phyloP scores from a whole-genome alignment of 225 moss, liverwort and hornwort genomes.

The Sphagnum tenellum region DNA sequence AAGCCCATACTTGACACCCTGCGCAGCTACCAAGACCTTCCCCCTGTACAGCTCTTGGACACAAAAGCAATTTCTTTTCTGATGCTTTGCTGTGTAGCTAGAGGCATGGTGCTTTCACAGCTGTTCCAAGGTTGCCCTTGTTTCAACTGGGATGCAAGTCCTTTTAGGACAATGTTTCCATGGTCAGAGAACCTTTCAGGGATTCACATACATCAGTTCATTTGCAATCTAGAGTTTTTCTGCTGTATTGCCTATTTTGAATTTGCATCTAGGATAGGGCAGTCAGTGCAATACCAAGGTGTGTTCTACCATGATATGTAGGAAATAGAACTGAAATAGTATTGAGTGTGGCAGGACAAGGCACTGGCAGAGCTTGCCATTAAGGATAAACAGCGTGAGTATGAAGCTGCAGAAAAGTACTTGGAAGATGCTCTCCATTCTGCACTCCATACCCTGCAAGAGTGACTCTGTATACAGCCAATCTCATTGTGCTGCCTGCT shows the following conservation, averaged over 20 bases:
- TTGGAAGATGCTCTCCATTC: conserved; percentile 98
- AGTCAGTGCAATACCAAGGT: too few relatives aligned
- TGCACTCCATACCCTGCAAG: conserved; percentile 79
- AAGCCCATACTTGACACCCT: conserved; percentile 97
- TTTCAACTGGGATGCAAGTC: too few relatives aligned
- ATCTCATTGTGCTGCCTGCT: too few relatives aligned
- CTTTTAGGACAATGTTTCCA: too few relatives aligned
- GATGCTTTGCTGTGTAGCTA: neutral
- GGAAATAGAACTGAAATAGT: too few relatives aligned
- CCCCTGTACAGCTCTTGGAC: conserved; percentile 43
- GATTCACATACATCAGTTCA: too few relatives aligned
- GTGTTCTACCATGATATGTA: too few relatives aligned
- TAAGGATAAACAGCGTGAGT: conserved; percentile 91
- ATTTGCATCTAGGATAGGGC: too few relatives aligned
- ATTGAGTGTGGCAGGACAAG: conserved; percentile 54
- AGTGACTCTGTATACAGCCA: conserved; percentile 15
- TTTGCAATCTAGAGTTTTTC: too few relatives aligned
- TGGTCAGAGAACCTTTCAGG: too few relatives aligned
- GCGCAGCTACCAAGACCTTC: conserved; percentile 97
- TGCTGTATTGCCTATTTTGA: too few relatives aligned
- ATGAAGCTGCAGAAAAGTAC: conserved; percentile 96
- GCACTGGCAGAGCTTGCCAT: conserved; percentile 97
- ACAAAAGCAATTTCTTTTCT: neutral
- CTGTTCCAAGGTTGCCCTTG: too few relatives aligned
- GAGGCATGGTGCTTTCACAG: neutral